phyloP scores from a whole-genome alignment of 2,329 filamentous ascomycete genomes.

The Aphanocladium album region DNA sequence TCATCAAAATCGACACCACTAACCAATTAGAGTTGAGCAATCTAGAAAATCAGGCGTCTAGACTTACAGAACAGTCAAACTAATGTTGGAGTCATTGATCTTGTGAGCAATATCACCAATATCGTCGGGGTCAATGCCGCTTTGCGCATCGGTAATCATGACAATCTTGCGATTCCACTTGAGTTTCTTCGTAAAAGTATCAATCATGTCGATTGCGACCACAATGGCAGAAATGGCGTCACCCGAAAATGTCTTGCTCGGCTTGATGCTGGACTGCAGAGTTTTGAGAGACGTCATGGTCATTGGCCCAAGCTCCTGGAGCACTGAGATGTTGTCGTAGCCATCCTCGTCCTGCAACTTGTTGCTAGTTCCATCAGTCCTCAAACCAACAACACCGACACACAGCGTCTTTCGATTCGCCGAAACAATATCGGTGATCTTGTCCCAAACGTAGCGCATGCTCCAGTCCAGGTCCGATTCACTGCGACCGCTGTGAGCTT shows the following conservation, averaged over 20 bases:
- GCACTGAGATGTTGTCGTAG: conserved; percentile 76
- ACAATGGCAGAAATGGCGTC: conserved; percentile 87
- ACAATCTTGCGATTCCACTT: conserved; percentile 79
- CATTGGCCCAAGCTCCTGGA: conserved; percentile 61
- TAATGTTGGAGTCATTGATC: conserved; percentile 70
- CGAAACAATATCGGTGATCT: conserved; percentile 64
- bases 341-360: conserved; percentile 61
- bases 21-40: conserved; percentile 16
- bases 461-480: conserved; percentile 84
- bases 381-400: conserved; percentile 75
- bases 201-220: conserved; percentile 82
- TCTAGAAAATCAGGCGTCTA: background rate
- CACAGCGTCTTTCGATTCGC: conserved; percentile 63
- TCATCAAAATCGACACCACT: conserved; percentile 95
- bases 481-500: conserved; percentile 62
- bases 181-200: conserved; percentile 69
- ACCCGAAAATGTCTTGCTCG: conserved; percentile 63
- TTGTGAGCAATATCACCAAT: conserved; percentile 65
- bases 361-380: conserved; percentile 73
- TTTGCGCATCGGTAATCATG: conserved; percentile 77
- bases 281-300: conserved; percentile 63
- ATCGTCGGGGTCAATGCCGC: conserved; percentile 66
- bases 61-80: conserved; percentile 71
- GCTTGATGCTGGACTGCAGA: conserved; percentile 58
- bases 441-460: conserved; percentile 94